A percentile compares a stretch with the other conserved stretches of the same genome.
phyloP scores from a whole-genome alignment of 371 early-diverging fungal species.

The Mucor irregularis region DNA sequence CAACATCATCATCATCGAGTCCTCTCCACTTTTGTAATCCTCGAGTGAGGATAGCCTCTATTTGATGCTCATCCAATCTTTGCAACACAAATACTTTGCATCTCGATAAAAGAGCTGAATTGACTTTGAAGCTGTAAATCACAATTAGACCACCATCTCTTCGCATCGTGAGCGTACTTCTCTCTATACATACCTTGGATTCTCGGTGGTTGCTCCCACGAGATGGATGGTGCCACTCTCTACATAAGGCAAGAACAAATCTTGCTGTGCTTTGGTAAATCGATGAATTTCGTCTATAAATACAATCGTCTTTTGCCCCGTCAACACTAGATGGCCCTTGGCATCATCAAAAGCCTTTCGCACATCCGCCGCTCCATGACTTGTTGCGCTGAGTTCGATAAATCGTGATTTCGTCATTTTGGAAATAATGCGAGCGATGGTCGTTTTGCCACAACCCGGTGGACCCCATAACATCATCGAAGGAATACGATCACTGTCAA shows the following conservation, averaged over 20 bases:
- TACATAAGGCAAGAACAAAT: conserved; percentile 78
- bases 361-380: conserved; percentile 66
- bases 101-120: conserved; percentile 78
- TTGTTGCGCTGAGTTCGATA: conserved; percentile 74
- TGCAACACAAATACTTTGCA: conserved; percentile 78
- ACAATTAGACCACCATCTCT: neutral
- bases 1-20: conserved; percentile 14
- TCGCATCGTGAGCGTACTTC: neutral
- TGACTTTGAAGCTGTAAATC: conserved; percentile 66
- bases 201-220: conserved; percentile 90
- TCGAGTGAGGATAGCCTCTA: conserved; percentile 59
- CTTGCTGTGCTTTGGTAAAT: conserved; percentile 88
- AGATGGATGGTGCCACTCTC: conserved; percentile 79
- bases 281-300: conserved; percentile 91
- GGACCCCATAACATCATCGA: conserved; percentile 69
- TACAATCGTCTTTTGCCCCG: conserved; percentile 69
- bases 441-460: conserved; percentile 89
- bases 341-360: conserved; percentile 77
- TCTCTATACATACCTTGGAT: conserved; percentile 62
- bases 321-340: conserved; percentile 50
- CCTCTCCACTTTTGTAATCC: conserved; percentile 55
- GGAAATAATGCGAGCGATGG: conserved; percentile 74
- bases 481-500: conserved; percentile 67
- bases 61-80: conserved; percentile 56
- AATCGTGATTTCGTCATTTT: conserved; percentile 64